These are phyloP conservation scores for Isoetes taiwanensis DNA, from an alignment of 75 land plant species.

Conservation along the genomic window DNA sequence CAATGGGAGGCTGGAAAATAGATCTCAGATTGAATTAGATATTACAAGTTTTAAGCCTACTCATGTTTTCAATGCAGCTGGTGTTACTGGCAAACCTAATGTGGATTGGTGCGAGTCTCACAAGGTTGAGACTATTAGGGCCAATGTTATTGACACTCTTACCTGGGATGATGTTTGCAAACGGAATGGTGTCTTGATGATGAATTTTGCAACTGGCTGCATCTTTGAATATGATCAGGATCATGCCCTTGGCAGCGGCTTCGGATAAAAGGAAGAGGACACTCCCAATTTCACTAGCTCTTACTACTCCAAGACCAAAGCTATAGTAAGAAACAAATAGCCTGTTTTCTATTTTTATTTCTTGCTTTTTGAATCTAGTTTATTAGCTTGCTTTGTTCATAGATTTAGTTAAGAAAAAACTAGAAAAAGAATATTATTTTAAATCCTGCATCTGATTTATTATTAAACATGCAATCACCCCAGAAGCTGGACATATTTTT, in stretches of 20 bases:
- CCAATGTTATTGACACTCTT: constrained; percentile 47
- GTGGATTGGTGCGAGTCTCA: constrained; percentile 63
- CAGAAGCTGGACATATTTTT: too few species aligned
- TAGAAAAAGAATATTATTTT: too few species aligned
- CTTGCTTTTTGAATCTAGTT: too few species aligned
- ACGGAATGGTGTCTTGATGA: constrained; percentile 33
- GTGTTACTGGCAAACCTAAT: constrained; percentile 47
- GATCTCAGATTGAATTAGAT: constrained; percentile 26
- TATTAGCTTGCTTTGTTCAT: too few species aligned
- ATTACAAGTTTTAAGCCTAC: constrained; percentile 41
- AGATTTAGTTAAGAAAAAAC: too few species aligned
- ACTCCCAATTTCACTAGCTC: constrained; percentile 44
- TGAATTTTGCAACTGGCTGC: constrained; percentile 49
- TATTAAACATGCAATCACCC: too few species aligned
- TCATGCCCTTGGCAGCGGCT: constrained; percentile 32
- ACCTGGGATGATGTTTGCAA: constrained; percentile 42
- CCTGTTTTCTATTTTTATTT: too few species aligned
- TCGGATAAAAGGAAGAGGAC: constrained; percentile 49
- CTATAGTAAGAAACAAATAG: constrained; percentile 47
- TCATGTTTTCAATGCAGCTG: constrained; percentile 56
- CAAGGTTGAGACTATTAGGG: constrained; percentile 46
- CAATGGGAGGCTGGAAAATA: constrained; percentile 36
- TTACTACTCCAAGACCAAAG: constrained; percentile 53
- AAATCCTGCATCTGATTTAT: too few species aligned
- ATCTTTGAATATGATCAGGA: constrained; percentile 36